Base-by-base conservation (phyloP, 306 rosid species). In the Sicyos edulis region DNA sequence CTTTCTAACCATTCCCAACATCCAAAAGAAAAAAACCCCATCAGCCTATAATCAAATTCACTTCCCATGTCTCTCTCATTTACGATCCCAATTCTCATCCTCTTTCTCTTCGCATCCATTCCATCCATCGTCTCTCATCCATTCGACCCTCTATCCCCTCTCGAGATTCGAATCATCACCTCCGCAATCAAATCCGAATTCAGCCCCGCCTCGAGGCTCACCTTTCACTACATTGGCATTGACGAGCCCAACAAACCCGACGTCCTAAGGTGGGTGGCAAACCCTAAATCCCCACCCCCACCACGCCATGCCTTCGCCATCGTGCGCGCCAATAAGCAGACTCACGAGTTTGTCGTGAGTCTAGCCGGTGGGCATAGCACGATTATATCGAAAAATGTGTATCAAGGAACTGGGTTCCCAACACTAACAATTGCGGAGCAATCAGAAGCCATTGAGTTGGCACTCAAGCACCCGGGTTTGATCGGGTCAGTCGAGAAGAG, bases 191-290 rank as follows among this genome's bases (percentile, higher is more conserved):
- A 67, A 67, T 21, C 72, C 6, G 12, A 45, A 17, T 66, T 21
- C 77, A 53, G 44, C 71, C 13, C 53, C 68, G 13, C 21, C 10
- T 42, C n/a, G 5, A 81, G 60, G 40, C 63, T 89, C 14, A 80
- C 78, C 19, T 85, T 86, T 52, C 83, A 85, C 1, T 86, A 89
- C 68, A 70, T 85, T 1, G 89, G 85, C 4, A 42, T 89, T 3
- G 82, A 86, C 49, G 89, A 89, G 8, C 89, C 91, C 0, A 74
- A 81, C 70, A 86, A 89, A 57, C 20, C 75, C 10, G 6, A 50
- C 10, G 71, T 85, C 59, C 80, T 82, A 1, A 70, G 81, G 65
- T 86, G 88, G 91, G 57, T 75, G 7, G 85, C 84, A 12, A 61
- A 67, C 7, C 42, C 80, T 24, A 32, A 50, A 11, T 22, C 72